phyloP scores from a whole-genome alignment of 768 basidiomycete genomes.

The Collybia mongolica region DNA sequence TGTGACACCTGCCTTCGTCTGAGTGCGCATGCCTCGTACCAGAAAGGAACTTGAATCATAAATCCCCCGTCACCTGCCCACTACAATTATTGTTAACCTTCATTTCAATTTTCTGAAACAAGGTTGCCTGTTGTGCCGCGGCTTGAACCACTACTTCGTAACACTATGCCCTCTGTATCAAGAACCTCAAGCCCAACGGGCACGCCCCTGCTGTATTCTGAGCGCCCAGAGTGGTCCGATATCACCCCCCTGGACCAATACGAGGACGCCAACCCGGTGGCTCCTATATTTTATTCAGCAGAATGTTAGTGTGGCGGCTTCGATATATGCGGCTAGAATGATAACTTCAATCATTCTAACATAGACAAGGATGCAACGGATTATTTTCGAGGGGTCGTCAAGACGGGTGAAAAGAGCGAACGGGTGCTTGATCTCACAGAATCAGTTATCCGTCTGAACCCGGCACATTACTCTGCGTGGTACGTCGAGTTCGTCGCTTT shows the following conservation, averaged over 20 bases:
- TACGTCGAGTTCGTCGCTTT: conserved; percentile 33
- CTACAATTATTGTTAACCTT: conserved; percentile 1
- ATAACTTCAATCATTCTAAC: neutral
- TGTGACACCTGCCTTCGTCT: too few species aligned
- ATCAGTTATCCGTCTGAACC: conserved; percentile 85
- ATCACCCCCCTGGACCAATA: conserved; percentile 79
- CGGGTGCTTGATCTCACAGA: conserved; percentile 89
- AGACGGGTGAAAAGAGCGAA: conserved; percentile 71
- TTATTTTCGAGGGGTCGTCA: conserved; percentile 86
- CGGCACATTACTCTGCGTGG: conserved; percentile 98
- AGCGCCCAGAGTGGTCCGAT: conserved; percentile 78
- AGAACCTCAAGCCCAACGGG: conserved; percentile 6
- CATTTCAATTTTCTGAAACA: neutral
- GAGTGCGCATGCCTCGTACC: too few species aligned
- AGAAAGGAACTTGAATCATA: too few species aligned
- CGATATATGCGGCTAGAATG: neutral
- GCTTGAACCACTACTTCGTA: conserved; percentile 2
- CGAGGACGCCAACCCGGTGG: conserved; percentile 75
- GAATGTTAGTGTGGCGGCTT: conserved; percentile 65
- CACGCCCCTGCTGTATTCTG: conserved; percentile 44
- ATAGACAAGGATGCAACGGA: conserved; percentile 93
- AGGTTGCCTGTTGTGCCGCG: neutral
- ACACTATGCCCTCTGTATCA: conserved; percentile 10
- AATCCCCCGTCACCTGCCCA: too few species aligned
- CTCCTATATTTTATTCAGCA: conserved; percentile 86